Evolutionary conservation across 768 basidiomycete species (phyloP), one percentile per base, ranked within the genome.

Genomic region (Russula ochroleuca): DNA sequence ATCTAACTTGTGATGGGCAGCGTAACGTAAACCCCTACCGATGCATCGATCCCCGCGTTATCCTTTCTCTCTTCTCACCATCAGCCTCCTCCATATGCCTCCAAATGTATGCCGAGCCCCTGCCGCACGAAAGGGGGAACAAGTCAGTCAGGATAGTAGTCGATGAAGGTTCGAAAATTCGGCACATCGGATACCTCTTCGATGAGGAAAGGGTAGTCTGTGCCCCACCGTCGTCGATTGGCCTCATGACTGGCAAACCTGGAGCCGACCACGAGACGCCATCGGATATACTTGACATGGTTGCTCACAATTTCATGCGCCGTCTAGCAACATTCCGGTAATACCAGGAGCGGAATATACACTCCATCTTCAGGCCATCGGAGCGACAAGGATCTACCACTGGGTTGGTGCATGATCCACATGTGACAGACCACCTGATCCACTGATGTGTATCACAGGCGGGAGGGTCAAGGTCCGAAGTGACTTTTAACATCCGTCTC

Each of bases 11-110:
- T 13, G n/a, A 21, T 15, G 19, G 17, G 10, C 17, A 23, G 19
- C 8, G 37, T 50, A 38, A 59, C 48, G 48, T 45, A 59, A 59
- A 51, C 59, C 49, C 58, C 59, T 50, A 59, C 49, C 7, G 7
- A 8, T 35, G n/a, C 35, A 35, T 35, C 35, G 33, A 33, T 33
- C 8, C n/a, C n/a, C n/a, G n/a, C n/a, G n/a, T n/a, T n/a, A n/a
- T n/a, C 28, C 28, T 28, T 28, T 28, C 28, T 28, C 28, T 28
- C 28, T 28, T 28, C 2, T 28, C 28, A 28, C 28, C 28, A 28
- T 28, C 28, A 5, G 28, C 28, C 28, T 43, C 10, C n/a, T n/a
- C 9, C 43, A 13, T 13, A 21, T 45, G 11, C 9, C 11, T 21
- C 45, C 5, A 47, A 21, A n/a, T 3, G 21, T 45, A n/a, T 21